These are phyloP conservation scores for Naganishia onofrii DNA, from an alignment of 768 basidiomycete genomes.

Conservation along the genomic window DNA sequence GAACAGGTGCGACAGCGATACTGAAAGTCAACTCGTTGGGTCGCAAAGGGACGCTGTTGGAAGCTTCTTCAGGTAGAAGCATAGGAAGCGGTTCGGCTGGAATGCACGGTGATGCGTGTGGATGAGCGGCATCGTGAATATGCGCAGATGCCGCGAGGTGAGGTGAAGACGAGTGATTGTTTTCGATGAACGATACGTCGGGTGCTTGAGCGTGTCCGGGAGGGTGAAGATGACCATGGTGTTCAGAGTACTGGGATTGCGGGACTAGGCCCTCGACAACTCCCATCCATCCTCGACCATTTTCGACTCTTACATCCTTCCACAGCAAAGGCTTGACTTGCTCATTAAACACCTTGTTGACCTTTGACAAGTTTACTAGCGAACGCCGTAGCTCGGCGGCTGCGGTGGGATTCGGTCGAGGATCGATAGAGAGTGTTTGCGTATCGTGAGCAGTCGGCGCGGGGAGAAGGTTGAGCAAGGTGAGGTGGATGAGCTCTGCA, in stretches of 20 bases:
- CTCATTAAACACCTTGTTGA: conserved; percentile 35
- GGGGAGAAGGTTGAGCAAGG: conserved; percentile 14
- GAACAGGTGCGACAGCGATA: conserved; percentile 20
- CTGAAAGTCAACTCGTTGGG: conserved; percentile 27
- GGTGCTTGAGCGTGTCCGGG: conserved; percentile 20
- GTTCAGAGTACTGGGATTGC: conserved; percentile 24
- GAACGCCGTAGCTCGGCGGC: conserved; percentile 23
- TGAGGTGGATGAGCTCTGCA: conserved; percentile 22
- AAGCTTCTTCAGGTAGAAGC: conserved; percentile 15
- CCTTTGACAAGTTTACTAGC: conserved; percentile 13
- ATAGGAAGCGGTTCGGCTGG: conserved; percentile 20
- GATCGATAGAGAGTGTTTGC: conserved; percentile 21
- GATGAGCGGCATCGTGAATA: conserved; percentile 7
- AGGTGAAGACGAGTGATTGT: conserved; percentile 3
- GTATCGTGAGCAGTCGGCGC: conserved; percentile 7
- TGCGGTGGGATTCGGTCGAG: conserved; percentile 17
- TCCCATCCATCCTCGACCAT: conserved; percentile 49
- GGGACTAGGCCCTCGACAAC: conserved; percentile 47
- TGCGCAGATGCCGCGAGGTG: background rate
- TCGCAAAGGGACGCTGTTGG: conserved; percentile 7
- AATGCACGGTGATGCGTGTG: conserved; percentile 15
- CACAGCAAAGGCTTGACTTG: conserved; percentile 47
- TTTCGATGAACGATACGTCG: conserved; percentile 4
- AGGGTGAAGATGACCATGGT: conserved; percentile 20
- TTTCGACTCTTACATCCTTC: conserved; percentile 47